A percentile compares a stretch with the other conserved stretches of the same genome.
Conservation (phyloP, 768 basidiomycete genomes). For the Rhodotorula babjevae region DNA sequence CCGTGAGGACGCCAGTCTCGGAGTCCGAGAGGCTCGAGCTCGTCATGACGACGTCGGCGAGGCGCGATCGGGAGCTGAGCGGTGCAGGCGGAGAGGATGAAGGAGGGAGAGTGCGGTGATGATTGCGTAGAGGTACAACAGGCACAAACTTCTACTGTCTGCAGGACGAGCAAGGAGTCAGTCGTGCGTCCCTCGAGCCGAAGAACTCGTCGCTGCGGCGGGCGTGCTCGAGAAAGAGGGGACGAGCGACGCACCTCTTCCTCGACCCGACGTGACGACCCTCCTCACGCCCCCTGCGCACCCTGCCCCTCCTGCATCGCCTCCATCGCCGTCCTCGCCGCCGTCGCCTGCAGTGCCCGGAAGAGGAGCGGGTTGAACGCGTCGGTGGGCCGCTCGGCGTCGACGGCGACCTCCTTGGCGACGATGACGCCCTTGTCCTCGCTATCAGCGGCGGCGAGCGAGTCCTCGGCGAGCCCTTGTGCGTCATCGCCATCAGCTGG, state of each 20-base stretch:
- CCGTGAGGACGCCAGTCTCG: no score
- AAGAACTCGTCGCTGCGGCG: no score
- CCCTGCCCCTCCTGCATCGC: background rate
- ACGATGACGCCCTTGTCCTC: background rate
- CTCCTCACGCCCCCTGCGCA: background rate
- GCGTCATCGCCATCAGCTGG: conserved; percentile 42
- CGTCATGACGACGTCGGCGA: no score
- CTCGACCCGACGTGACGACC: no score
- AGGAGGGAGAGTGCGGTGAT: no score
- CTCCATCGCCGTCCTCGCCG: conserved; percentile 39
- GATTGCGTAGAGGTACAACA: no score
- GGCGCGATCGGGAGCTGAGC: no score
- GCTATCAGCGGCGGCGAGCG: conserved; percentile 37
- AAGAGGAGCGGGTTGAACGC: conserved; percentile 53
- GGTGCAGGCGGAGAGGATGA: no score
- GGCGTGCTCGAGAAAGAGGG: no score
- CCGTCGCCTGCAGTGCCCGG: conserved; percentile 76
- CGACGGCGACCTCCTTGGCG: background rate
- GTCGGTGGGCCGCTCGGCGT: conserved; percentile 3
- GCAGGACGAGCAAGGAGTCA: background rate
- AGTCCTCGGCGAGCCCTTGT: background rate
- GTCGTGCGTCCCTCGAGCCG: background rate
- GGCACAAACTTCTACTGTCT: background rate
- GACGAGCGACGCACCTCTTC: background rate
- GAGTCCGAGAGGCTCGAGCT: no score